phyloP scores from a whole-genome alignment of 2,329 filamentous ascomycete species.

The Stagonosporopsis tanaceti region DNA sequence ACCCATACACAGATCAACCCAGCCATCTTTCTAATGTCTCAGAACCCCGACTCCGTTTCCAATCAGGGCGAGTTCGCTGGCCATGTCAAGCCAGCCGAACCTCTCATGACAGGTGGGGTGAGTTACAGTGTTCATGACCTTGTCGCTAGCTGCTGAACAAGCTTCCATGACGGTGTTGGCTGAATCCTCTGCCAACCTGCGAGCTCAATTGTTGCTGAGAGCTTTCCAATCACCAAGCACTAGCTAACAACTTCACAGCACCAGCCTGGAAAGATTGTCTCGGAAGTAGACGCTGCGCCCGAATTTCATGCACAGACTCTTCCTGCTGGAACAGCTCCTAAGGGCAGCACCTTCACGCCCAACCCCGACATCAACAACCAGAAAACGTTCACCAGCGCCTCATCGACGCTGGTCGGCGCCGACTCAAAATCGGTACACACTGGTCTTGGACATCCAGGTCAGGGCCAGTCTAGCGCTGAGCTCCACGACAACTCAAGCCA shows the following conservation, averaged over 20 bases:
- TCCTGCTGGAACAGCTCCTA: conserved; percentile 70
- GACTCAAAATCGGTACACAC: conserved; percentile 63
- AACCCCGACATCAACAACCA: conserved; percentile 56
- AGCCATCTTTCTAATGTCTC: conserved; percentile 45
- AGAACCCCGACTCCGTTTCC: conserved; percentile 62
- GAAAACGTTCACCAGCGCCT: conserved; percentile 52
- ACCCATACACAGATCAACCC: not conserved
- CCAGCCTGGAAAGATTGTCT: conserved; percentile 65
- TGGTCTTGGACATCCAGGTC: conserved; percentile 61
- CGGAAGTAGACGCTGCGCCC: conserved; percentile 63
- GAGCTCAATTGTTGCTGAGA: not conserved
- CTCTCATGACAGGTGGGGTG: conserved; percentile 64
- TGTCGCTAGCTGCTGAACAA: no score
- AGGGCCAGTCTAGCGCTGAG: conserved; percentile 59
- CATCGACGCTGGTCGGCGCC: conserved; percentile 59
- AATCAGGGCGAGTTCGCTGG: conserved; percentile 64
- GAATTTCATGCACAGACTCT: conserved; percentile 69
- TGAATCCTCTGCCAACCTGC: not conserved
- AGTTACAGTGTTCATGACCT: conserved; percentile 34
- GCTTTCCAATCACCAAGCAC: not conserved
- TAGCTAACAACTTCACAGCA: conserved; percentile 60
- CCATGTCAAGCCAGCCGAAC: conserved; percentile 60
- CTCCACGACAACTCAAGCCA: conserved; percentile 54
- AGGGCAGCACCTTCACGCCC: conserved; percentile 54
- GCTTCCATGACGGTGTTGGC: no score